phyloP scores from a whole-genome alignment of 768 basidiomycete species.

The Lactarius vividus region DNA sequence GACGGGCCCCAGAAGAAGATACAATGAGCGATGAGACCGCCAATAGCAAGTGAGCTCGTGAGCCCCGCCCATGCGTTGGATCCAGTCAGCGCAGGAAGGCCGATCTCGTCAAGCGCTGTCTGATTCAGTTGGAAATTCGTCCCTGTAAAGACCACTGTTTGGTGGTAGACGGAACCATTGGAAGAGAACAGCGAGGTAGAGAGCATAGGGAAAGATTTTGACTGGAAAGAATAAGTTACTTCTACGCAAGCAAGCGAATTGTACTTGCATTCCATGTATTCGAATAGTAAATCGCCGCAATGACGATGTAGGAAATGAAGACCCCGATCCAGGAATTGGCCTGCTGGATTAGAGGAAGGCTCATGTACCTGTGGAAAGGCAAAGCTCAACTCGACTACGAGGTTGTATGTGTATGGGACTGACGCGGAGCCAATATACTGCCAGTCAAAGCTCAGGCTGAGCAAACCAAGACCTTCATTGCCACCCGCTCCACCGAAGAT shows the following conservation, averaged over 20 bases:
- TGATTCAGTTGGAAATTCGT: slow-evolving; percentile 51
- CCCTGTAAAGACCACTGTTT: slow-evolving; percentile 49
- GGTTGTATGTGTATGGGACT: slow-evolving; percentile 6
- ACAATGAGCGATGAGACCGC: slow-evolving; percentile 54
- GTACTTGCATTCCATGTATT: slow-evolving; percentile 54
- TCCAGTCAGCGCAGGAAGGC: slow-evolving; percentile 41
- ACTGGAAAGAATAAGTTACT: slow-evolving; percentile 35
- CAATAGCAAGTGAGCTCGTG: slow-evolving; percentile 46
- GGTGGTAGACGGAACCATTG: slow-evolving; percentile 57
- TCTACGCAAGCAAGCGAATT: slow-evolving; percentile 28
- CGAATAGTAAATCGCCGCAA: slow-evolving; percentile 58
- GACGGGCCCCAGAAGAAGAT: slow-evolving; percentile 57
- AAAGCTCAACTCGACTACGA: not conserved
- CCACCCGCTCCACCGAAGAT: slow-evolving; percentile 64
- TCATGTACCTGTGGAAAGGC: slow-evolving; percentile 39
- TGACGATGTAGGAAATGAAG: slow-evolving; percentile 48
- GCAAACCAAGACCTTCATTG: slow-evolving; percentile 65
- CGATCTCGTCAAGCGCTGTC: slow-evolving; percentile 50
- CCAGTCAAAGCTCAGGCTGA: slow-evolving; percentile 67
- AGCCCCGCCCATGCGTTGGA: slow-evolving; percentile 53
- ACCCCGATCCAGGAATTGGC: slow-evolving; percentile 59
- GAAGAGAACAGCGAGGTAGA: slow-evolving; percentile 55
- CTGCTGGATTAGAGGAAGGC: slow-evolving; percentile 54
- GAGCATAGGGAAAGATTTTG: slow-evolving; percentile 55
- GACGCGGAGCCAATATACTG: slow-evolving; percentile 53